Percentiles rank a stretch among this genome's conserved stretches.
Conservation (phyloP, 352 stramenopile genomes). For the Phytophthora idaei region DNA sequence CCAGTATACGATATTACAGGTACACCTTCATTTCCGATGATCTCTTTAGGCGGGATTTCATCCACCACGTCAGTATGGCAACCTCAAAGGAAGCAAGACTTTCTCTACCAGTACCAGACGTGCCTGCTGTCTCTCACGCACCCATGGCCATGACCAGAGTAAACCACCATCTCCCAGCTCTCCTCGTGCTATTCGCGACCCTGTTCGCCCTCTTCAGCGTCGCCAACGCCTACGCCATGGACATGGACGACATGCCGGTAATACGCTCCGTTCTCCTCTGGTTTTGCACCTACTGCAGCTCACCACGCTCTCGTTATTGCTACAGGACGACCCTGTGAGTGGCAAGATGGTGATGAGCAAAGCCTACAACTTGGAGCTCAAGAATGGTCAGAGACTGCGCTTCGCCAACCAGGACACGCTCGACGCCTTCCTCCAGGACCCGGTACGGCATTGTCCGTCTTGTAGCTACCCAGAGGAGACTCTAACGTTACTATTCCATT, state of each 20-base stretch:
- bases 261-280: conserved; percentile 9
- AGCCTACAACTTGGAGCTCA: conserved; percentile 59
- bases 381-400: conserved; percentile 68
- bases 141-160: conserved; percentile 16
- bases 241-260: conserved; percentile 73
- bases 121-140: not conserved
- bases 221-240: conserved; percentile 21
- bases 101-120: not conserved
- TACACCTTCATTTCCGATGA: not conserved
- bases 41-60: not conserved
- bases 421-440: conserved; percentile 54
- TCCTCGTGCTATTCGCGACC: conserved; percentile 21
- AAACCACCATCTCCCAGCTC: not conserved
- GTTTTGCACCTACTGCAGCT: not conserved
- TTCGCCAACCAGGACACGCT: conserved; percentile 67
- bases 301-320: not conserved
- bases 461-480: not conserved
- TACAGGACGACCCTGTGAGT: conserved; percentile 62
- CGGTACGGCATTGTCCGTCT: conserved; percentile 27
- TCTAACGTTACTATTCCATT: conserved; percentile 1
- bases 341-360: conserved; percentile 75
- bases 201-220: conserved; percentile 8
- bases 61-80: conserved; percentile 2
- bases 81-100: not conserved
- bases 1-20: not conserved